Conservation (phyloP, 2,329 filamentous ascomycete genomes). For the Aspergillus candidus region DNA sequence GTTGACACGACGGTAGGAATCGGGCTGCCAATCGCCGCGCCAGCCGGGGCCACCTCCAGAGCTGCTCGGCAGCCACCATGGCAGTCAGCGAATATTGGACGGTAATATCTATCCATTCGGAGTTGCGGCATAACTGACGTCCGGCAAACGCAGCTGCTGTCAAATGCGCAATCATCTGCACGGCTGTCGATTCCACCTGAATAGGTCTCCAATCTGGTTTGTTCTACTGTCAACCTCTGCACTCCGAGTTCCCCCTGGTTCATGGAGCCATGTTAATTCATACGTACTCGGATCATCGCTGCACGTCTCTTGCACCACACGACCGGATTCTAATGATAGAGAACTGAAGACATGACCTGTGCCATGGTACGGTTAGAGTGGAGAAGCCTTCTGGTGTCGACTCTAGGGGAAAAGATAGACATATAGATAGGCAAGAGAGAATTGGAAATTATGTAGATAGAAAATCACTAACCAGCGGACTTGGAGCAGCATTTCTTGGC, state of each 20-base stretch:
- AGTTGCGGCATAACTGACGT: conserved; percentile 13
- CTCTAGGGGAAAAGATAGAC: too few relatives aligned
- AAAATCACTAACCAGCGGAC: too few relatives aligned
- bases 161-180: conserved; percentile 4
- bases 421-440: too few relatives aligned
- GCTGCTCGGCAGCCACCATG: conserved; percentile 13
- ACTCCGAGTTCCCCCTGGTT: too few relatives aligned
- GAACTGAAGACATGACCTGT: too few relatives aligned
- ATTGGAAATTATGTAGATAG: too few relatives aligned
- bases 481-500: too few relatives aligned
- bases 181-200: not conserved
- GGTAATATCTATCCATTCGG: conserved; percentile 13
- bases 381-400: too few relatives aligned
- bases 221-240: not conserved
- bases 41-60: conserved; percentile 4
- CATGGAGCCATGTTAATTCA: too few relatives aligned
- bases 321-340: not conserved
- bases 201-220: conserved; percentile 1
- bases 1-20: conserved; percentile 3
- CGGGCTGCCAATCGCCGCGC: not conserved
- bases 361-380: too few relatives aligned
- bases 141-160: conserved; percentile 12
- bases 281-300: not conserved
- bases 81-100: conserved; percentile 10
- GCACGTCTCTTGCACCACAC: not conserved